Conservation (phyloP, 495 filamentous ascomycete genomes). For the Patellaria atrata region DNA sequence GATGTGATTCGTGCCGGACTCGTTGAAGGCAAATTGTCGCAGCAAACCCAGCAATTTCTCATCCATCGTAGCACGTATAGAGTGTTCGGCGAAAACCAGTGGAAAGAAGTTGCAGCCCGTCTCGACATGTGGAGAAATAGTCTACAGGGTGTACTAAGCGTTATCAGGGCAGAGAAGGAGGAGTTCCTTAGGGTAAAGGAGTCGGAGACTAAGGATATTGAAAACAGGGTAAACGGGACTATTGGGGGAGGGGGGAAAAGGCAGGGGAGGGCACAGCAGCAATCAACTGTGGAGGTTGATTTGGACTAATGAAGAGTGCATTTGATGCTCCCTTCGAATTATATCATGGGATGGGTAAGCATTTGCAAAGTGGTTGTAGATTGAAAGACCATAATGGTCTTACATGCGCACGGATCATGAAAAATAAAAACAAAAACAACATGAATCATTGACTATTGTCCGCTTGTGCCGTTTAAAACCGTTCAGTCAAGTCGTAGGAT, state of each 20-base stretch:
- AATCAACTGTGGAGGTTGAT: slow-evolving; percentile 11
- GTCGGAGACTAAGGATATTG: slow-evolving; percentile 42
- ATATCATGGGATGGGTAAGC: too few relatives aligned
- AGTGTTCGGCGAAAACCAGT: slow-evolving; percentile 95
- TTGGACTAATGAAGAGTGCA: too few relatives aligned
- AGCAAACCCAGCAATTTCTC: slow-evolving; percentile 80
- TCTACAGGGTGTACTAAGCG: slow-evolving; percentile 55
- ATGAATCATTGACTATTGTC: too few relatives aligned
- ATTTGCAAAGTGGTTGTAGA: too few relatives aligned
- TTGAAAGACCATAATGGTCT: too few relatives aligned
- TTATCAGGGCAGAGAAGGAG: slow-evolving; percentile 65
- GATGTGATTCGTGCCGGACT: slow-evolving; percentile 91
- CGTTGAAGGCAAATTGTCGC: slow-evolving; percentile 85
- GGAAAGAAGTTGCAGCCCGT: slow-evolving; percentile 78
- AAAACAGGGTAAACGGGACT: slow-evolving; percentile 37
- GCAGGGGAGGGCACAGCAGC: slow-evolving; percentile 7
- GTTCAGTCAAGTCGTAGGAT: too few relatives aligned
- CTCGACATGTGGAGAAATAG: slow-evolving; percentile 81
- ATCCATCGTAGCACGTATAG: slow-evolving; percentile 90
- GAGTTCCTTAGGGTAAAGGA: slow-evolving; percentile 44
- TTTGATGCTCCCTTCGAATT: too few relatives aligned
- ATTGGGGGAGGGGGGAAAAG: slow-evolving; percentile 22
- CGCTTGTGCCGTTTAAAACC: too few relatives aligned
- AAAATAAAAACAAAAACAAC: too few relatives aligned
- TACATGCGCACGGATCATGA: too few relatives aligned